Base-by-base conservation (phyloP, 2,329 filamentous ascomycete genomes). In the Endothia cerciana region DNA sequence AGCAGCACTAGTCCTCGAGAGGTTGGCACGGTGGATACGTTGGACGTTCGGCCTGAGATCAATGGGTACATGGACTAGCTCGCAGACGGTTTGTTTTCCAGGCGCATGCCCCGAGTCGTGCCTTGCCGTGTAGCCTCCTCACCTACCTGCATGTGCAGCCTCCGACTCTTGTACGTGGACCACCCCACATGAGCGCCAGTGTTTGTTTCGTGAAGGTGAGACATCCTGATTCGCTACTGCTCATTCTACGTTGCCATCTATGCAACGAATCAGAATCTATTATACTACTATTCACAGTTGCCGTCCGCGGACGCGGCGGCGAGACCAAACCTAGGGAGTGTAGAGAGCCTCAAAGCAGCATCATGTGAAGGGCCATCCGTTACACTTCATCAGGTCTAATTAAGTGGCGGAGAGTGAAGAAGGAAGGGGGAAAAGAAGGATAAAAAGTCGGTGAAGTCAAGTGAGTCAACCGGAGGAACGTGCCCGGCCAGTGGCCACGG, bases 51-150 rank as follows among this genome's bases (percentile, higher is more conserved):
- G 43, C 43, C 19, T 22, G 43, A n/a, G 43, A 45, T n/a, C 19
- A 22, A 49, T 49, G 56, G 1, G 30, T 56, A 19, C 28, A n/a
- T n/a, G 6, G 17, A 33, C 49, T 53, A 53, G 22, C 25, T 53
- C 28, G 22, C 6, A 6, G 43, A 22, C 43, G 43, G 43, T n/a
- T n/a, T n/a, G n/a, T n/a, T n/a, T n/a, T n/a, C n/a, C n/a, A n/a
- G n/a, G n/a, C n/a, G n/a, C n/a, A n/a, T n/a, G n/a, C n/a, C n/a
- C n/a, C n/a, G n/a, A n/a, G n/a, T n/a, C n/a, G n/a, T n/a, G n/a
- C n/a, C 36, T 60, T 45, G 56, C 30, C 60, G 36, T n/a, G 45
- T 47, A 36, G 33, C 38, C 63, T 65, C 57, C 57, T 56, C 38
- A 7, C 43, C n/a, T 47, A n/a, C 43, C 43, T 47, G 19, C n/a